A percentile compares a stretch with the other conserved stretches of the same genome.
Conservation (phyloP, 163 green algal genomes). For the Scenedesmus sp. region DNA sequence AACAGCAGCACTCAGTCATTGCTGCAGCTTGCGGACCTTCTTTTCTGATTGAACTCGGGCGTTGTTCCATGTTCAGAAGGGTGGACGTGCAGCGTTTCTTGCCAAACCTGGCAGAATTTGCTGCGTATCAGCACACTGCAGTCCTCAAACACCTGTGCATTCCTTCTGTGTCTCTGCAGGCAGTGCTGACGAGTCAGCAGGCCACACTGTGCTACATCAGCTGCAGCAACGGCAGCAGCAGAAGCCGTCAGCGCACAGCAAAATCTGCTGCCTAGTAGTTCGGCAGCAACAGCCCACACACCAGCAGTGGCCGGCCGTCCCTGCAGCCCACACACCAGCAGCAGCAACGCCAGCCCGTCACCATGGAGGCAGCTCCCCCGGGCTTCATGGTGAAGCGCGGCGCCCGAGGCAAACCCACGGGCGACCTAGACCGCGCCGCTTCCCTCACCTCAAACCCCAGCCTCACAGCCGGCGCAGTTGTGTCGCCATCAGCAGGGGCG, state of each 20-base stretch:
- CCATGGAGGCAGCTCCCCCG: slow-evolving; percentile 38
- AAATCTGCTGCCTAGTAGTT: no score
- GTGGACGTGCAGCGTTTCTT: no score
- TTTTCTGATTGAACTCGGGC: no score
- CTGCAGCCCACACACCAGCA: not conserved
- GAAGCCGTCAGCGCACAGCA: not conserved
- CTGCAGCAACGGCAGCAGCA: not conserved
- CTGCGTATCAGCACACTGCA: no score
- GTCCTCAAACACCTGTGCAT: no score
- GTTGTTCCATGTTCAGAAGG: no score
- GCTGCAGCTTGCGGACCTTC: no score
- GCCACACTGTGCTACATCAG: not conserved
- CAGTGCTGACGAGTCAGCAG: no score
- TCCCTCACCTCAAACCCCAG: not conserved
- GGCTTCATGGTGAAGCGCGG: slow-evolving; percentile 51
- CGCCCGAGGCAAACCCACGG: not conserved
- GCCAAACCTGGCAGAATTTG: no score
- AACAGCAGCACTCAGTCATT: no score
- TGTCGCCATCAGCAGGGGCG: not conserved
- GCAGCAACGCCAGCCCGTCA: not conserved
- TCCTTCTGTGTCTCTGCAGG: no score
- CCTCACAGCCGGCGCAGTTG: not conserved
- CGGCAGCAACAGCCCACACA: not conserved
- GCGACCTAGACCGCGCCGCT: not conserved
- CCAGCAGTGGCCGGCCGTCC: not conserved